Evolutionary conservation across 2,329 filamentous ascomycete species (phyloP).

Genomic region (Penicillium nordicum): DNA sequence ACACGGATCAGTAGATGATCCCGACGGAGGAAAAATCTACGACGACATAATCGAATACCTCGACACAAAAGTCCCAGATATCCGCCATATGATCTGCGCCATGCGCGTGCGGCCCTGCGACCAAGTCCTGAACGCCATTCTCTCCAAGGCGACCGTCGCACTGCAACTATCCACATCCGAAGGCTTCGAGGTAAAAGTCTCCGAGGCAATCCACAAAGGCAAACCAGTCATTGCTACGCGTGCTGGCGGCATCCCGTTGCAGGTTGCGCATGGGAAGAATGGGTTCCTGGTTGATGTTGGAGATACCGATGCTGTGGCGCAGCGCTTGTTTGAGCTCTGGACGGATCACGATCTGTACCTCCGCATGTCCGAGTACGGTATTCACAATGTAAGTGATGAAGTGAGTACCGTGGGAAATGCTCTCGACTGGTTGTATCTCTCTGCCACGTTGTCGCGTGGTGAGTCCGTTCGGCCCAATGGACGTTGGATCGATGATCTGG

Average conservation of each 20-base stretch:
- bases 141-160: slow-evolving; percentile 68
- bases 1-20: slow-evolving; percentile 77
- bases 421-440: slow-evolving; percentile 73
- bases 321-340: slow-evolving; percentile 64
- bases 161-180: slow-evolving; percentile 78
- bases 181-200: slow-evolving; percentile 84
- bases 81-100: slow-evolving; percentile 65
- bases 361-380: slow-evolving; percentile 63
- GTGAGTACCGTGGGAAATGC: slow-evolving; percentile 78
- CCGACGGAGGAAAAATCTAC: slow-evolving; percentile 69
- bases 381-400: slow-evolving; percentile 70
- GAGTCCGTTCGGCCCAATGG: slow-evolving; percentile 57
- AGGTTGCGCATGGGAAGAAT: slow-evolving; percentile 67
- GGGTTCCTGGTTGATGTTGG: slow-evolving; percentile 71
- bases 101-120: slow-evolving; percentile 76
- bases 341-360: slow-evolving; percentile 62
- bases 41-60: slow-evolving; percentile 68
- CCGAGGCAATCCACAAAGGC: slow-evolving; percentile 76
- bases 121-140: slow-evolving; percentile 72
- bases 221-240: slow-evolving; percentile 72
- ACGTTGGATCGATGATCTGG: slow-evolving; percentile 72
- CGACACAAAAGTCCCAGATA: slow-evolving; percentile 59
- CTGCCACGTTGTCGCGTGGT: slow-evolving; percentile 60
- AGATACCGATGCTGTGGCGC: slow-evolving; percentile 67
- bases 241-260: slow-evolving; percentile 76